Conservation (phyloP, 352 stramenopile species). For the Phytophthora ohioensis region DNA sequence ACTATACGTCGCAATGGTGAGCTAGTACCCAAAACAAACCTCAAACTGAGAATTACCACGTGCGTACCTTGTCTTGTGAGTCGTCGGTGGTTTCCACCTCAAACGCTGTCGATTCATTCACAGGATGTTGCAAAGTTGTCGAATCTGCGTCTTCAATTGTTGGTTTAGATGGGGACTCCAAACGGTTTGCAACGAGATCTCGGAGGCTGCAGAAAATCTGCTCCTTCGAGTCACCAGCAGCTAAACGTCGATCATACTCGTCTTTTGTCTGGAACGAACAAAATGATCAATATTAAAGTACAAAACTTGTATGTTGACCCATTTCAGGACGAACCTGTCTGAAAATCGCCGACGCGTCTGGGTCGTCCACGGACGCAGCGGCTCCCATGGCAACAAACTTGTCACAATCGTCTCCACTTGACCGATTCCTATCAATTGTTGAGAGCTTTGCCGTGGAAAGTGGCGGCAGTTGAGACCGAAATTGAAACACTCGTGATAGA, state of each 20-base stretch:
- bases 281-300: neutral
- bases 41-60: too few relatives aligned
- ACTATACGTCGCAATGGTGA: neutral
- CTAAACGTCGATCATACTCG: conserved; percentile 49
- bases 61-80: conserved; percentile 3
- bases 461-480: conserved; percentile 7
- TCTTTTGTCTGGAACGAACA: conserved; percentile 34
- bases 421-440: neutral
- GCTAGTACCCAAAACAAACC: neutral
- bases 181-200: conserved; percentile 33
- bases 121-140: neutral
- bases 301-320: neutral
- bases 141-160: too few relatives aligned
- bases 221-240: conserved; percentile 50
- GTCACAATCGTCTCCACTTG: neutral
- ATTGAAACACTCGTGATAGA: conserved; percentile 7
- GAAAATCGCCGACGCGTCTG: conserved; percentile 25
- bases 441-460: conserved; percentile 21
- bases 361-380: conserved; percentile 28
- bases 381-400: conserved; percentile 30
- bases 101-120: conserved; percentile 7
- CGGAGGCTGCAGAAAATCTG: conserved; percentile 55
- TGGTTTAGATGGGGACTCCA: conserved; percentile 5
- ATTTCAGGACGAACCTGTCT: conserved; percentile 27
- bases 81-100: conserved; percentile 10